These are phyloP conservation scores for Protea cynaroides DNA, from an alignment of 164 flowering plant genomes.

Conservation along the genomic window DNA sequence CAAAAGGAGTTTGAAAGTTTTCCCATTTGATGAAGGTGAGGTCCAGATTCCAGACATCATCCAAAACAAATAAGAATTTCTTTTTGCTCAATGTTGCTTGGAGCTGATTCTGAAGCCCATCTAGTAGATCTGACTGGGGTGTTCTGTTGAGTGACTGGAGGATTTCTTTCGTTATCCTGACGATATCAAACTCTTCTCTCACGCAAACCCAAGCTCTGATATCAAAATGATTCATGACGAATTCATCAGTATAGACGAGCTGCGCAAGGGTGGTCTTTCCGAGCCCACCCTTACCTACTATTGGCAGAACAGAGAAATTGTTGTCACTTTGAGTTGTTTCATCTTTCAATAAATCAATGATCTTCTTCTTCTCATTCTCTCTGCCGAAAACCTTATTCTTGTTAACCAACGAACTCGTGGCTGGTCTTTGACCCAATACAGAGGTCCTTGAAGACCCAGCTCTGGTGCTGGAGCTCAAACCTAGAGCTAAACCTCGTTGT, in stretches of 20 bases:
- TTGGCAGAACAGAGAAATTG: background rate
- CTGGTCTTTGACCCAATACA: background rate
- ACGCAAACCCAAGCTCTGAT: background rate
- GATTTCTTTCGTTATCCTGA: background rate
- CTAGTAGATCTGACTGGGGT: background rate
- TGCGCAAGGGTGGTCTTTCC: conserved; percentile 5
- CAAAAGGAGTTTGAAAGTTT: background rate
- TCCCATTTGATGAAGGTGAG: background rate
- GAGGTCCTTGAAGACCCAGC: background rate
- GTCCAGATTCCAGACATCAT: background rate
- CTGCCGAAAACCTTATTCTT: background rate
- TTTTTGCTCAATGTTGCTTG: no score
- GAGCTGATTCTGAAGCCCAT: no score
- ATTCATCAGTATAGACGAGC: background rate
- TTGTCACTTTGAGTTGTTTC: no score
- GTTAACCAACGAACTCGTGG: background rate
- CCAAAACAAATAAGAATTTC: conserved; percentile 2
- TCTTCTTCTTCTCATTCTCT: no score
- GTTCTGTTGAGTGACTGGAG: background rate
- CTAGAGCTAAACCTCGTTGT: background rate
- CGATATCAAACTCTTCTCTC: background rate
- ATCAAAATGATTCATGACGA: background rate
- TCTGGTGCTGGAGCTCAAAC: background rate
- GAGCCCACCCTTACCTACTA: background rate
- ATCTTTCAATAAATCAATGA: no score